phyloP scores from a whole-genome alignment of 1,284 basidiomycete genomes.

The Volvariella surrecta region DNA sequence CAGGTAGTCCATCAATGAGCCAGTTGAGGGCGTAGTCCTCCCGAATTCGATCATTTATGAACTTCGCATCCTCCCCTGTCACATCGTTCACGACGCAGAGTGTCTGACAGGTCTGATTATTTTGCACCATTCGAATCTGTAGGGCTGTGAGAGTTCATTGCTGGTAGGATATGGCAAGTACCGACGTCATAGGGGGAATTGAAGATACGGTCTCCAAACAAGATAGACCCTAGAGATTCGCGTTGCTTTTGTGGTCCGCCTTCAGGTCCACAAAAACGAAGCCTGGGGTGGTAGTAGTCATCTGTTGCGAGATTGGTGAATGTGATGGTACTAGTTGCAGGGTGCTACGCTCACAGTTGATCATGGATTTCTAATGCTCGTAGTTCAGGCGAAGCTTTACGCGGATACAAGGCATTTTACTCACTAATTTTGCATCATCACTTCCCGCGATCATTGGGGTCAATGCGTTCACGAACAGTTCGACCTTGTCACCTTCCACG shows the following conservation, averaged over 20 bases:
- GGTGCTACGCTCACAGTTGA: constrained; percentile 54
- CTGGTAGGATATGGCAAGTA: constrained; percentile 11
- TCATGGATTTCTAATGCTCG: constrained; percentile 61
- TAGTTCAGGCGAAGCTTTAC: constrained; percentile 1
- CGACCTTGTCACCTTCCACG: constrained; percentile 57
- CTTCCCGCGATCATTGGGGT: constrained; percentile 72
- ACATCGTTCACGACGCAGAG: constrained; percentile 62
- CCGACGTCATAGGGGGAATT: constrained; percentile 81
- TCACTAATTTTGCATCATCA: constrained; percentile 73
- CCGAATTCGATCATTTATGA: constrained; percentile 87
- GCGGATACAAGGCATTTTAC: constrained; percentile 14
- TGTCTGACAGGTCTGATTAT: constrained; percentile 67
- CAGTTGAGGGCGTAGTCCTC: constrained; percentile 95
- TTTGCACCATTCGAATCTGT: constrained; percentile 70
- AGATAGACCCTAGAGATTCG: constrained; percentile 86
- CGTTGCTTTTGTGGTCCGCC: constrained; percentile 74
- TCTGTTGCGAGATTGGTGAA: constrained; percentile 28
- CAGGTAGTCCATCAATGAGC: constrained; percentile 91
- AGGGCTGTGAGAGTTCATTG: constrained; percentile 6
- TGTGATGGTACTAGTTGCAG: neutral
- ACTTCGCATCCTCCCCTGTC: constrained; percentile 68
- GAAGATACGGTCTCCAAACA: constrained; percentile 96
- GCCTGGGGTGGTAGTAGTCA: constrained; percentile 82
- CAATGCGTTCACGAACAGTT: constrained; percentile 79
- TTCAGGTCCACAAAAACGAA: constrained; percentile 83